Conservation (phyloP, 305 asterid species). For the Fraxinus ornus region DNA sequence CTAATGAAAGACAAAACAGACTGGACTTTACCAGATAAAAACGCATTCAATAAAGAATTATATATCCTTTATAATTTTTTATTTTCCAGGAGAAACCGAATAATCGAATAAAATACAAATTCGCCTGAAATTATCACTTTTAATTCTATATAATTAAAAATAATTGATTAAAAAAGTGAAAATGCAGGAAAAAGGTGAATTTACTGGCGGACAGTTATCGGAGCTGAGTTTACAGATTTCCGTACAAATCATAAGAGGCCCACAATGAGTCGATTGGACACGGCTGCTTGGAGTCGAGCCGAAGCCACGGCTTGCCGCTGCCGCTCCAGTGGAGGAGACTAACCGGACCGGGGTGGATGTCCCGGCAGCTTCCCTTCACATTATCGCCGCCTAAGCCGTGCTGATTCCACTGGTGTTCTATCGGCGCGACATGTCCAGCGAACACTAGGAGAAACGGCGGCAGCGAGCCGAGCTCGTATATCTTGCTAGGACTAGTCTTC, state of each 20-base stretch:
- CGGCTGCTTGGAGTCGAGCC: constrained; percentile 26
- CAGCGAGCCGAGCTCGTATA: constrained; percentile 22
- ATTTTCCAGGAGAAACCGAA: not conserved
- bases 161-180: not conserved
- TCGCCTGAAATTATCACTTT: not conserved
- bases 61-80: not conserved
- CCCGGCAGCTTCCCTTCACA: constrained; percentile 25
- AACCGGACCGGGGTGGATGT: constrained; percentile 29
- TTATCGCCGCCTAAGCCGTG: constrained; percentile 29
- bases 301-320: constrained; percentile 34
- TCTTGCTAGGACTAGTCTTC: constrained; percentile 8
- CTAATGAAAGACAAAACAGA: not conserved
- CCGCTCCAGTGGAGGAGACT: constrained; percentile 37
- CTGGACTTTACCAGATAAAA: not conserved
- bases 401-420: constrained; percentile 23
- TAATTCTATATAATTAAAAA: not conserved
- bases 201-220: not conserved
- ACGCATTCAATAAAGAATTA: not conserved
- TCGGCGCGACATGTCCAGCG: not conserved
- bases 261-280: constrained; percentile 31
- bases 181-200: not conserved
- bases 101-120: not conserved
- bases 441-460: constrained; percentile 23
- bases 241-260: constrained; percentile 30
- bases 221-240: not conserved